Evolutionary conservation across 2,329 filamentous ascomycete genomes (phyloP).

Genomic region (Leptographium wingfieldii): DNA sequence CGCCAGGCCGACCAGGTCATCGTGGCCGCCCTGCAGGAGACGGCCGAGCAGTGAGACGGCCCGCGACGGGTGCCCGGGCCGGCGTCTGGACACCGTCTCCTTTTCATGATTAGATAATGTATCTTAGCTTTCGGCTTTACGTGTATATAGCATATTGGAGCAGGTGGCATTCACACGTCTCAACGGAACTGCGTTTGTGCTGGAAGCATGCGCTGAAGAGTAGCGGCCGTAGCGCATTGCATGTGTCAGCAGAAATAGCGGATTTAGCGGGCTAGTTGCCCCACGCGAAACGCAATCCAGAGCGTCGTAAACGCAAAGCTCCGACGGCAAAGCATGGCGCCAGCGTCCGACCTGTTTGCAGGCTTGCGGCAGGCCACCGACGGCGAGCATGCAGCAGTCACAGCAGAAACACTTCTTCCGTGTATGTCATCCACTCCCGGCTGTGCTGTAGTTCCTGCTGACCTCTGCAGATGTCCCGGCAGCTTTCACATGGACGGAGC

Average conservation of each 20-base stretch:
- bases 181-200: no score
- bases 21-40: constrained; percentile 25
- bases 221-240: no score
- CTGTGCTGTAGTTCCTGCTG: not conserved
- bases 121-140: no score
- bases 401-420: no score
- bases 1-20: constrained; percentile 30
- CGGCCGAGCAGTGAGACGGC: constrained; percentile 8
- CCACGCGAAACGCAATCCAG: not conserved
- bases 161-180: no score
- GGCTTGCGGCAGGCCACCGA: not conserved
- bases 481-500: constrained; percentile 5
- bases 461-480: constrained; percentile 3
- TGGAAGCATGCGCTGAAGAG: no score
- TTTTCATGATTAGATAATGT: no score
- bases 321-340: not conserved
- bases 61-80: no score
- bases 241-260: no score
- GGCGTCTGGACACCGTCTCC: no score
- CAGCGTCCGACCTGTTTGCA: not conserved
- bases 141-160: no score
- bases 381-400: not conserved
- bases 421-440: no score
- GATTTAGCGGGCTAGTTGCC: not conserved
- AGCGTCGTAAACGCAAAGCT: not conserved